Base-by-base conservation (phyloP, 2,329 filamentous ascomycete species). In the Hypoxylon sp. region DNA sequence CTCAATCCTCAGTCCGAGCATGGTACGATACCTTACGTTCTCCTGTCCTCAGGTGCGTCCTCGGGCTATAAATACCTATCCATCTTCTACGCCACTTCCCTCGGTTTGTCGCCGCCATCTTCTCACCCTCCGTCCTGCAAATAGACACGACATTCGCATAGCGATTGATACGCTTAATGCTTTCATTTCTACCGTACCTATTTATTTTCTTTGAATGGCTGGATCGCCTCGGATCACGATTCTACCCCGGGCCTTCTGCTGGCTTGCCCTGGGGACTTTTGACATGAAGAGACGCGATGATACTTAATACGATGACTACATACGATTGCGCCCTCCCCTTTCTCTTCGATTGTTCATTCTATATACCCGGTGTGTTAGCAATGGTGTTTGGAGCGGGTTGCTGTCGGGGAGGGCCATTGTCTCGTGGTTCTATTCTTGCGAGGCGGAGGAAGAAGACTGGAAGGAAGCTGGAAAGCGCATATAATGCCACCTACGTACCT, bases 321-420 rank as follows among this genome's bases (percentile, higher is more conserved):
- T 46, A 57, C 65, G 57, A 25, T 36, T 59, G 55, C 17, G 58
- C 67, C 61, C 64, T 67, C 61, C 66, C 62, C 63, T 63, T 70
- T 71, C 62, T 59, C 67, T 70, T 71, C 67, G 62, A 57, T 66
- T 66, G 56, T 66, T 67, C 63, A 65, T 69, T 69, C 60, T 69
- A 71, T 75, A 75, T 75, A 75, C 73, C 72, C 70, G 60, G 61
- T 63, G 65, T 66, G 62, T 59, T 56, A 55, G 58, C 61, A 56
- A 55, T 61, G 66, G 65, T 66, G 64, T 69, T 69, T 64, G 60
- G 50, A 50, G 60, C 45, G 49, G 49, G 49, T 61, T 63, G 65
- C 53, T 59, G 59, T 61, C 57, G 65, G 66, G 67, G 65, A 68
- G 66, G 63, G 60, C 54, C 49, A 52, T 56, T 61, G 61, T 49